Percentiles rank a stretch among this genome's conserved stretches.
Evolutionary conservation across 768 basidiomycete species (phyloP).

Genomic region (Scleroderma citrinum): DNA sequence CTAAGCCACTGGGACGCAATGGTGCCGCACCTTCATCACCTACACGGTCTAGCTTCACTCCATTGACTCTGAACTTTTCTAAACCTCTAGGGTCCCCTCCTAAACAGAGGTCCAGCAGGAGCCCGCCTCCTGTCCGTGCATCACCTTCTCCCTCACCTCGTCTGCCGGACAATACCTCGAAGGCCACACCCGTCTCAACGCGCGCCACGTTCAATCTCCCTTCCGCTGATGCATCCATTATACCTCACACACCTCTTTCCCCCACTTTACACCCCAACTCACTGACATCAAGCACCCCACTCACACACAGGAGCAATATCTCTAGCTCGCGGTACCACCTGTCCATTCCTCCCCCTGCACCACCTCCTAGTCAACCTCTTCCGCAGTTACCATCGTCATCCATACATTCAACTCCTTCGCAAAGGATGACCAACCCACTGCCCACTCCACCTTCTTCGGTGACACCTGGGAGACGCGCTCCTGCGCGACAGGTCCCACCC

Average conservation of each 20-base stretch:
- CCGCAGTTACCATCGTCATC: conserved; percentile 22
- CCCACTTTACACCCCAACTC: background rate
- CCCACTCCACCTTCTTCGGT: conserved; percentile 1
- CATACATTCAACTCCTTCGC: conserved; percentile 1
- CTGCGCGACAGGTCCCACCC: conserved; percentile 13
- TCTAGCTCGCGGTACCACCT: conserved; percentile 24
- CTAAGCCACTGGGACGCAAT: conserved; percentile 21
- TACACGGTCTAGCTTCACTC: conserved; percentile 23
- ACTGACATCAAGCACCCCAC: background rate
- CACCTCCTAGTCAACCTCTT: conserved; percentile 26
- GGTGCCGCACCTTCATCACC: conserved; percentile 20
- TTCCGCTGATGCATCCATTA: conserved; percentile 5
- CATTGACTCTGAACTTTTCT: conserved; percentile 20
- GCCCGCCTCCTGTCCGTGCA: conserved; percentile 19
- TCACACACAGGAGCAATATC: conserved; percentile 5
- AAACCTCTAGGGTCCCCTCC: conserved; percentile 13
- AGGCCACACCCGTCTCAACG: conserved; percentile 4
- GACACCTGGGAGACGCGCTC: conserved; percentile 4
- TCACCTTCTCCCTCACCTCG: conserved; percentile 3
- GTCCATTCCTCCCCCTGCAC: conserved; percentile 24
- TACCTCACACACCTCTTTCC: conserved; percentile 16
- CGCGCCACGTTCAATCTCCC: conserved; percentile 4
- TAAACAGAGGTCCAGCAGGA: conserved; percentile 19
- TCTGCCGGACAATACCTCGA: conserved; percentile 6
- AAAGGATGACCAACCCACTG: background rate